Evolutionary conservation across 176 grass and related monocot species (phyloP).

Genomic region (Tillandsia fasciculata): DNA sequence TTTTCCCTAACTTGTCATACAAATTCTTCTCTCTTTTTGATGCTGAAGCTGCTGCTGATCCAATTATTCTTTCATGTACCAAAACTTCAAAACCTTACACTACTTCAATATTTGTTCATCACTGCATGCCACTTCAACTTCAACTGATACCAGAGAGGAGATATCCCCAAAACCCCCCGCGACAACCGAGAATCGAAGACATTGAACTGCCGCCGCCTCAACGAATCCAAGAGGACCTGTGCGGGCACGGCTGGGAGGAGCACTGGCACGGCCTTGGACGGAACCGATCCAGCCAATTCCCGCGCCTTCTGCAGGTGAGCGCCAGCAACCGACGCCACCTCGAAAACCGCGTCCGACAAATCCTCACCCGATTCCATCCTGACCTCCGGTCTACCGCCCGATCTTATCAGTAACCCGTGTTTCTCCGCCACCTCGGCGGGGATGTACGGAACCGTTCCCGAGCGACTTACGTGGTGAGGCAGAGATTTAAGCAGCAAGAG

Average conservation of each 20-base stretch:
- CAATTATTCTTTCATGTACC: neutral
- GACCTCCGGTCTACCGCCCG: conserved; percentile 36
- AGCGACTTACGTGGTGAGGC: conserved; percentile 70
- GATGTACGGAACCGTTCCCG: conserved; percentile 56
- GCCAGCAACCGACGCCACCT: conserved; percentile 62
- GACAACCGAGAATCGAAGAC: conserved; percentile 72
- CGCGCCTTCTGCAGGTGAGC: conserved; percentile 68
- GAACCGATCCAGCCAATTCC: conserved; percentile 49
- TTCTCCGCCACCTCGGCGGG: conserved; percentile 55
- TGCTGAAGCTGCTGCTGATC: neutral
- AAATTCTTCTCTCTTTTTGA: neutral
- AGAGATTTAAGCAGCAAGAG: conserved; percentile 69
- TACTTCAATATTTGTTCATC: conserved; percentile 53
- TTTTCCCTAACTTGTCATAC: neutral
- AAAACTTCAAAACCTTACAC: neutral
- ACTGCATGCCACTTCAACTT: conserved; percentile 71
- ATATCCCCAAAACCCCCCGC: conserved; percentile 53
- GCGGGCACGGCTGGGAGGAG: conserved; percentile 65
- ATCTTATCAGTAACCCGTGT: conserved; percentile 39
- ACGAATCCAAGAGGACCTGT: conserved; percentile 59
- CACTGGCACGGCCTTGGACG: conserved; percentile 36
- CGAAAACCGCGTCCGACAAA: conserved; percentile 70
- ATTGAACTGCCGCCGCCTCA: conserved; percentile 48
- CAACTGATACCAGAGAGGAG: conserved; percentile 77
- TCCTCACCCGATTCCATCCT: conserved; percentile 43